Conservation (phyloP, 208 protist genomes). For the Blechomonas ayalai region DNA sequence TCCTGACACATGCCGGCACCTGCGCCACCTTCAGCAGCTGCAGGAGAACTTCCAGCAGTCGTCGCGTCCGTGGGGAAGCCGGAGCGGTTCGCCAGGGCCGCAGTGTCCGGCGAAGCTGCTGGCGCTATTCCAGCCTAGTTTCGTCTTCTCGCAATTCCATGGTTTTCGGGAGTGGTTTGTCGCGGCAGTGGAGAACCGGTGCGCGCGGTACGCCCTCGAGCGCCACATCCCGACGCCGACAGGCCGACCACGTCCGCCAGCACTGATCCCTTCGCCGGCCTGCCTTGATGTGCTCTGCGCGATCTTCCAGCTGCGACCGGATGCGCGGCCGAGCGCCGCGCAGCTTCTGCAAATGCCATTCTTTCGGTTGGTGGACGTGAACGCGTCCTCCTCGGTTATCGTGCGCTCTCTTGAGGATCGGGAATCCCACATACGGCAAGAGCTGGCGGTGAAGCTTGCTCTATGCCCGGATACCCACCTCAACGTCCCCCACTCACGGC, state of each 20-base stretch:
- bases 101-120: no score
- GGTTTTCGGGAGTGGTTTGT: conserved; percentile 73
- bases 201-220: conserved; percentile 13
- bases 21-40: neutral
- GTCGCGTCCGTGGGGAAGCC: conserved; percentile 24
- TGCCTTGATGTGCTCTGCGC: conserved; percentile 70
- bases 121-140: conserved; percentile 57
- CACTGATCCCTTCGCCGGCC: conserved; percentile 34
- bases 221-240: neutral
- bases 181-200: conserved; percentile 36
- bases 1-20: no score
- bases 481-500: no score
- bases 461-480: conserved; percentile 23
- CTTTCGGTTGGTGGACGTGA: conserved; percentile 25
- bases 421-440: conserved; percentile 9
- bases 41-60: no score
- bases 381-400: conserved; percentile 1
- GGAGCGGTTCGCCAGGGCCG: no score
- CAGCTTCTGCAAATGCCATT: conserved; percentile 77
- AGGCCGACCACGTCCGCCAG: conserved; percentile 13
- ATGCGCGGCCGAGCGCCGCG: conserved; percentile 56
- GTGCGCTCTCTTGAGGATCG: no score
- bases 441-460: conserved; percentile 15
- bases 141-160: conserved; percentile 47
- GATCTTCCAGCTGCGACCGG: conserved; percentile 67